A percentile compares a stretch with the other conserved stretches of the same genome.
These are phyloP conservation scores for Entophlyctis luteolus DNA, from an alignment of 192 early-diverging fungal genomes.

Conservation along the genomic window DNA sequence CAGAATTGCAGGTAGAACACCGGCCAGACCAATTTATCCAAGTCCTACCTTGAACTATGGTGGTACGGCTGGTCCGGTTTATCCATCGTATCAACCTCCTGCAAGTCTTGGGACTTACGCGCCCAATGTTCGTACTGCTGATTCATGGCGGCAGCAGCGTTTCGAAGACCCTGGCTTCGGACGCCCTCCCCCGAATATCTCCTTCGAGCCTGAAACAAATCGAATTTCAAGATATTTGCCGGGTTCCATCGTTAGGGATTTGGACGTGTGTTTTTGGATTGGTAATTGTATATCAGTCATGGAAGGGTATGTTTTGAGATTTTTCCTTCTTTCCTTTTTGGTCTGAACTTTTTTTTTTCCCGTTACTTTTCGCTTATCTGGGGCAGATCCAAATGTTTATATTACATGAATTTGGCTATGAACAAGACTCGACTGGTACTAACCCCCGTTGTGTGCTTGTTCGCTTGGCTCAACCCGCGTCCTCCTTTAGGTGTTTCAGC, in stretches of 20 bases:
- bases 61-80: too few species aligned
- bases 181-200: too few species aligned
- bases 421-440: neutral
- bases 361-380: neutral
- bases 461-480: neutral
- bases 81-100: too few species aligned
- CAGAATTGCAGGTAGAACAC: too few species aligned
- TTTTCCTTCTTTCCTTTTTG: neutral
- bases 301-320: neutral
- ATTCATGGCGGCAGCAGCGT: neutral
- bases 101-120: neutral
- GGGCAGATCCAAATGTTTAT: neutral
- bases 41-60: too few species aligned
- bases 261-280: conserved; percentile 2
- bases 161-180: neutral
- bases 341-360: neutral
- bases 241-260: neutral
- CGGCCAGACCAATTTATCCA: too few species aligned
- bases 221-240: neutral
- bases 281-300: neutral
- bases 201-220: neutral
- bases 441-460: neutral
- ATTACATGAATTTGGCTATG: conserved; percentile 1
- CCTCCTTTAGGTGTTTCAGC: too few species aligned
- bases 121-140: neutral